A percentile compares a stretch with the other conserved stretches of the same genome.
Evolutionary conservation across 1,284 basidiomycete species (phyloP).

Genomic region (Trametes sp.): DNA sequence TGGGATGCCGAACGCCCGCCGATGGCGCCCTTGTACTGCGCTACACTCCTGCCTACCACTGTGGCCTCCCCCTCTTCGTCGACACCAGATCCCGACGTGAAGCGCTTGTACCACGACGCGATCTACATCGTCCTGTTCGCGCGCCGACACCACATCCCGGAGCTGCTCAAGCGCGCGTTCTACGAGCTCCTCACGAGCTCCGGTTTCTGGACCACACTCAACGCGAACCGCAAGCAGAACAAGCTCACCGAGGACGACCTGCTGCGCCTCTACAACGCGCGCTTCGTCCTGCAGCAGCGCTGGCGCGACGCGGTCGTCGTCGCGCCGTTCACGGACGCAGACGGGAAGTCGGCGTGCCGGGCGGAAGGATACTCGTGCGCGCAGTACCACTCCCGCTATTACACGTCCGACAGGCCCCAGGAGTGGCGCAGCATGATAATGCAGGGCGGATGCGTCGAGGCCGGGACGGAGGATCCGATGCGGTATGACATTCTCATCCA

Average conservation of each 20-base stretch:
- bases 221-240: background rate
- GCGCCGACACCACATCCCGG: background rate
- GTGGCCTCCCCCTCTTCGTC: background rate
- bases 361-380: background rate
- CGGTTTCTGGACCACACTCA: background rate
- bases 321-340: background rate
- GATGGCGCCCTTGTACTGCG: background rate
- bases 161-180: background rate
- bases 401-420: background rate
- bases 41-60: background rate
- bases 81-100: background rate
- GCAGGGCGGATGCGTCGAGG: background rate
- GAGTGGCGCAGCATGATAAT: background rate
- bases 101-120: background rate
- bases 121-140: background rate
- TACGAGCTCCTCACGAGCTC: background rate
- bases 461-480: constrained; percentile 4
- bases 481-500: background rate
- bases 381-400: background rate
- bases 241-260: background rate
- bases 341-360: background rate
- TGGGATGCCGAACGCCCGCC: background rate
- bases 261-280: constrained; percentile 5
- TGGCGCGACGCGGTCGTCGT: constrained; percentile 6
- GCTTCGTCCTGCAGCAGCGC: background rate